phyloP scores from a whole-genome alignment of 495 filamentous ascomycete species.

The Xylaria castorea region DNA sequence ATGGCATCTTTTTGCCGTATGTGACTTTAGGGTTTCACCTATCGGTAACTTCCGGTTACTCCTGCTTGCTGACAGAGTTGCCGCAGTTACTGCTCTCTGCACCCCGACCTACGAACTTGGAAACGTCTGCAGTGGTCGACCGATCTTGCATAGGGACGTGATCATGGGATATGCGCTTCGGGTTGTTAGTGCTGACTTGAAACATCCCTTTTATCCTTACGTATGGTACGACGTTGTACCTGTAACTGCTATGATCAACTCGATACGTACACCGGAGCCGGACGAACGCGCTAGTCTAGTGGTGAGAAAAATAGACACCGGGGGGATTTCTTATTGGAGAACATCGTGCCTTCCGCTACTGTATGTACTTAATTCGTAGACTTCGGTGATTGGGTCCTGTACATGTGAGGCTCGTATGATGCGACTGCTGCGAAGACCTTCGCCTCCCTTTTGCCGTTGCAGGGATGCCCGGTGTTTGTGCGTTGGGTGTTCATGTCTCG shows the following conservation, averaged over 20 bases:
- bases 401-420: slow-evolving; percentile 8
- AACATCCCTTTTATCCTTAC: not conserved
- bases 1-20: not conserved
- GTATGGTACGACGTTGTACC: not conserved
- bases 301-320: not conserved
- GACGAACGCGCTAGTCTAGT: not conserved
- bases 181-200: slow-evolving; percentile 8
- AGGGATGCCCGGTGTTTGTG: slow-evolving; percentile 12
- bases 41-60: slow-evolving; percentile 20
- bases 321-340: not conserved
- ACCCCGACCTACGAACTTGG: slow-evolving; percentile 7
- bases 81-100: slow-evolving; percentile 15
- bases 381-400: slow-evolving; percentile 1
- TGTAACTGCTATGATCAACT: not conserved
- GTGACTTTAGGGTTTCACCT: not conserved
- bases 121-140: not conserved
- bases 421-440: too few species aligned
- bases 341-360: not conserved
- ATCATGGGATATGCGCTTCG: slow-evolving; percentile 24
- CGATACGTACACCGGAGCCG: not conserved
- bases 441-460: not conserved
- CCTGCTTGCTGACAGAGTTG: not conserved
- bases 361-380: not conserved
- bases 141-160: not conserved
- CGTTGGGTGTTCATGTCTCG: not conserved